Base-by-base conservation (phyloP, 2,329 filamentous ascomycete genomes). In the Fusarium fracticaudum region DNA sequence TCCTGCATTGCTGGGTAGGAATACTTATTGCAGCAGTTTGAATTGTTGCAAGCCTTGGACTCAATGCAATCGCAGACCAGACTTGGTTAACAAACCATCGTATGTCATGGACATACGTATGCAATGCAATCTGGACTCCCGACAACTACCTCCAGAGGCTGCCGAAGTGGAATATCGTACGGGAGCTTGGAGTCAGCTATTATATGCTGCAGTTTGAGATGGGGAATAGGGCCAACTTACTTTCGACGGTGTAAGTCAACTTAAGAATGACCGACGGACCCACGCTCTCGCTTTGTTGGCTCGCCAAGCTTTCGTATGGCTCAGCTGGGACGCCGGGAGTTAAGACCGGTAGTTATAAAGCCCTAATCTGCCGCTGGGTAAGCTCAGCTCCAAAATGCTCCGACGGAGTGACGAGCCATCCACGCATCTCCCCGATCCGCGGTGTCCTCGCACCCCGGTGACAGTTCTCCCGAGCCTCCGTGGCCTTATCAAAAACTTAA, bases 81-180 rank as follows among this genome's bases (percentile, higher is more conserved):
- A 18, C 17, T 18, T 26, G 17, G n/a, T 26, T 18, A 44, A 7
- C 33, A 44, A 13, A 24, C 17, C 7, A 24, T 2, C 6, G 3
- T 13, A 18, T 11, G 0, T 18, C 5, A 26, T 13, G 18, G 10
- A 24, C 2, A 20, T 6, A 29, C 2, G 20, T 6, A 29, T 29
- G 6, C 26, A 29, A 29, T 26, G 4, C 9, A 13, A 26, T 18
- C 17, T 47, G 4, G 18, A 15, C 15, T 10, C 12, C 4, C 9
- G 8, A 8, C 9, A 29, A 8, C 13, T 29, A 29, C 5, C 1
- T 11, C 15, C 1, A 15, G 4, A 4, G 0, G 1, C 13, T 47
- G 1, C 13, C 11, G 26, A 3, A 47, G 2, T 29, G 13, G 2
- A 1, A 29, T 22, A 14, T 7, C 4, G 4, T 8, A 26, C 1